phyloP scores from a whole-genome alignment of 768 basidiomycete species.

The Lentinus tigrinus region DNA sequence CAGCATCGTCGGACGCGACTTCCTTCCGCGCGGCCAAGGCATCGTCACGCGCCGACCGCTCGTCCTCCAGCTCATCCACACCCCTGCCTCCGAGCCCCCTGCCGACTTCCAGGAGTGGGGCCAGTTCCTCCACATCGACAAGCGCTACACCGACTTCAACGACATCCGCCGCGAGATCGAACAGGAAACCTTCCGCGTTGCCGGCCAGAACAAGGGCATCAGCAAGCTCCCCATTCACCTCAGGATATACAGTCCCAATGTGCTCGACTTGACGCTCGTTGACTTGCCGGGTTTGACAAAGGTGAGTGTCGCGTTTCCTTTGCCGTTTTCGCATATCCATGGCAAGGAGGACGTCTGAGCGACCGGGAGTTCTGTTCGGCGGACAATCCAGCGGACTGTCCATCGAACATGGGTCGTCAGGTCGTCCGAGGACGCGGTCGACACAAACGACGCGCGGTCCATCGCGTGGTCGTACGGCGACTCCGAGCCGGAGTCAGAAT shows the following conservation, averaged over 20 bases:
- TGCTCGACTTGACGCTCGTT: constrained; percentile 92
- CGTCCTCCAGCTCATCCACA: constrained; percentile 93
- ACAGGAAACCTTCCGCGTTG: constrained; percentile 94
- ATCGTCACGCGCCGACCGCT: constrained; percentile 97
- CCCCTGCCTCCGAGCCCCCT: constrained; percentile 58
- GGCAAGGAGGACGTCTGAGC: too few species aligned
- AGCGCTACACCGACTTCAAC: constrained; percentile 92
- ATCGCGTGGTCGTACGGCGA: too few species aligned
- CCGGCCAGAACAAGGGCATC: constrained; percentile 98
- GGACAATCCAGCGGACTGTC: too few species aligned
- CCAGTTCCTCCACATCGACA: constrained; percentile 96
- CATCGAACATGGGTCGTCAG: too few species aligned
- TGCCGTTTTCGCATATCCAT: too few species aligned
- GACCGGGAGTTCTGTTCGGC: too few species aligned
- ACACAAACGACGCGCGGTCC: too few species aligned
- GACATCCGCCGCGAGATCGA: constrained; percentile 97
- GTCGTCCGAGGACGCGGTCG: too few species aligned
- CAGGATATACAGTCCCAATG: constrained; percentile 93
- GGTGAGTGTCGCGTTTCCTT: constrained; percentile 43
- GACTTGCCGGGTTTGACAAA: constrained; percentile 97
- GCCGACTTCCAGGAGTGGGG: constrained; percentile 80
- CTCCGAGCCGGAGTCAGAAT: too few species aligned
- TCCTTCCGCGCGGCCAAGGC: constrained; percentile 84
- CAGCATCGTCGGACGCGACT: constrained; percentile 90
- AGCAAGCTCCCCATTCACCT: constrained; percentile 95